phyloP scores from a whole-genome alignment of 192 early-diverging fungal species.

The Cladochytrium replicatum region DNA sequence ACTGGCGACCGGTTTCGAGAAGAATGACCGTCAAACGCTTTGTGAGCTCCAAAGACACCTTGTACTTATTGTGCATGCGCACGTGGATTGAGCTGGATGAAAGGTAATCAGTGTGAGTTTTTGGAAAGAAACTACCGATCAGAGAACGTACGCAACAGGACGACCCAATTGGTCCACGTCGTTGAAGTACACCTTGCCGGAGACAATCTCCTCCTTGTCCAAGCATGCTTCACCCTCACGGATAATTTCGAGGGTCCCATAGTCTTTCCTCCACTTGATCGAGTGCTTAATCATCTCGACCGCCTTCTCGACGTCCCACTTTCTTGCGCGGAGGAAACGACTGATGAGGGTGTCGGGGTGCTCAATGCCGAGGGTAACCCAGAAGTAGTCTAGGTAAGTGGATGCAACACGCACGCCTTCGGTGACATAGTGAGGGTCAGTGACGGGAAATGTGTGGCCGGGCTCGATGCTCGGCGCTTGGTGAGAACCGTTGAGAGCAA shows the following conservation, averaged over 20 bases:
- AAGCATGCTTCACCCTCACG: conserved; percentile 46
- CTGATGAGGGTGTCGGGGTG: conserved; percentile 67
- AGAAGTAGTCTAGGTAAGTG: no score
- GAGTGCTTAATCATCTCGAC: conserved; percentile 58
- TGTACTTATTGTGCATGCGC: conserved; percentile 39
- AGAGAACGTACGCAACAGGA: conserved; percentile 39
- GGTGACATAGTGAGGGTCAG: no score
- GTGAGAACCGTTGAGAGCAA: no score
- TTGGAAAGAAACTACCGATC: no score
- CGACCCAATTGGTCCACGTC: conserved; percentile 42
- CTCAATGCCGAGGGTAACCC: no score
- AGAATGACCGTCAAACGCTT: conserved; percentile 24
- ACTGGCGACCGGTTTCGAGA: conserved; percentile 47
- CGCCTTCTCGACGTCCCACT: conserved; percentile 74
- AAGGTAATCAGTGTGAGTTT: conserved; percentile 8
- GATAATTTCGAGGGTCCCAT: conserved; percentile 42
- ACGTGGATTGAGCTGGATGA: conserved; percentile 33
- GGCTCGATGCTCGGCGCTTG: no score
- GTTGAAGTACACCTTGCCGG: conserved; percentile 44
- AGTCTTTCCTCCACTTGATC: conserved; percentile 64
- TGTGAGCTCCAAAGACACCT: conserved; percentile 3
- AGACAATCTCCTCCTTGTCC: conserved; percentile 32
- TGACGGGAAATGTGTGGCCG: no score
- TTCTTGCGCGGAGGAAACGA: conserved; percentile 77
- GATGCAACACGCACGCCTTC: no score